phyloP scores from a whole-genome alignment of 177 flowering plant species.

The Tripterygium wilfordii region DNA sequence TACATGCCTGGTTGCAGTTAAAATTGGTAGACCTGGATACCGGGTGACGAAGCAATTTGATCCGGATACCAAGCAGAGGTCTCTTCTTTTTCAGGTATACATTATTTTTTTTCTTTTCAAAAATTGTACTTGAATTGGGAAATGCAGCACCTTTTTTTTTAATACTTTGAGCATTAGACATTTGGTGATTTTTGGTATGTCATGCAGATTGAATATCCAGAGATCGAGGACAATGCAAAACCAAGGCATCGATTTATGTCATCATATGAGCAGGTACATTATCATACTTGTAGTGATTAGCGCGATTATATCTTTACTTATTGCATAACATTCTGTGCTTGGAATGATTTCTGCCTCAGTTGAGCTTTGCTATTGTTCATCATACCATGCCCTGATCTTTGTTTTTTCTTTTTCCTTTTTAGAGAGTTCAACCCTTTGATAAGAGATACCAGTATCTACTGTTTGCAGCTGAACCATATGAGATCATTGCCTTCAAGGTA shows the following conservation, averaged over 20 bases:
- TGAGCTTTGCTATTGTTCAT: neutral
- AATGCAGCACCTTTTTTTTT: no score
- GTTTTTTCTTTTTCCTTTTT: neutral
- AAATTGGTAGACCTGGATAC: conserved; percentile 97
- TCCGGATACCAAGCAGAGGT: conserved; percentile 92
- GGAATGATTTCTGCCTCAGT: no score
- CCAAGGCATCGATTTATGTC: conserved; percentile 99
- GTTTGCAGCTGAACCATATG: conserved; percentile 99
- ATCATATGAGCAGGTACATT: conserved; percentile 89
- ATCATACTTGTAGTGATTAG: no score
- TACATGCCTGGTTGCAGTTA: conserved; percentile 46
- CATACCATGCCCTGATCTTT: neutral
- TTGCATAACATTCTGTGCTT: no score
- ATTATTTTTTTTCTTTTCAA: neutral
- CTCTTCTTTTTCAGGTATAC: conserved; percentile 86
- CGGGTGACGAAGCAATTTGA: conserved; percentile 95
- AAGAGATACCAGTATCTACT: conserved; percentile 86
- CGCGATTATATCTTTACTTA: no score
- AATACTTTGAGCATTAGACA: neutral
- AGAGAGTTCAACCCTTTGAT: conserved; percentile 80
- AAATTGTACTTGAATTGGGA: neutral
- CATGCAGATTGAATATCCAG: conserved; percentile 94
- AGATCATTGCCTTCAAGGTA: conserved; percentile 92
- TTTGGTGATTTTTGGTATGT: neutral
- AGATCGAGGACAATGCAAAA: conserved; percentile 81